Percentiles rank a stretch among this genome's conserved stretches.
Conservation (phyloP, 306 rosid species). For the Psophocarpus tetragonolobus region DNA sequence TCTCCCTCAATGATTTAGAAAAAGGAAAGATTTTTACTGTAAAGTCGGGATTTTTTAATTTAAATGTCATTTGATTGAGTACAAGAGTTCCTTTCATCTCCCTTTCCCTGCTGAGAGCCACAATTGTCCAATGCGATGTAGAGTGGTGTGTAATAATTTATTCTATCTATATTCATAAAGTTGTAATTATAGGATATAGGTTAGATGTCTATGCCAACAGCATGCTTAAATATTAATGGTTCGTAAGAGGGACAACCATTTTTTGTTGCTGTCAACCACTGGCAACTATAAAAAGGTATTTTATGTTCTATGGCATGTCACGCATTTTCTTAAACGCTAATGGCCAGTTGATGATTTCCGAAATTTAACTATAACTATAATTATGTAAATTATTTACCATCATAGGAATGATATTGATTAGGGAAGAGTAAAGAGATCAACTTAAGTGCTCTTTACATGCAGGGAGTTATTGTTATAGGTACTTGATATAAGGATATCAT, state of each 20-base stretch:
- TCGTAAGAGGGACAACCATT: background rate
- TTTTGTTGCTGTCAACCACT: background rate
- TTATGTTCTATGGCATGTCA: background rate
- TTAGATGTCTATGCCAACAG: background rate
- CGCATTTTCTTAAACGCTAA: background rate
- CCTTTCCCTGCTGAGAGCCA: background rate
- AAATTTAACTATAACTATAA: background rate
- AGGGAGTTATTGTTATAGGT: no score
- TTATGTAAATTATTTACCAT: background rate
- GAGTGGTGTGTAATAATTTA: background rate
- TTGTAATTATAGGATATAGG: slow-evolving; percentile 30
- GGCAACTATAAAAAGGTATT: background rate
- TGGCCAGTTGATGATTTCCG: background rate
- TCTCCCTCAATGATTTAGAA: slow-evolving; percentile 22
- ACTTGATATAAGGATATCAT: no score
- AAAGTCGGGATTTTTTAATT: slow-evolving; percentile 57
- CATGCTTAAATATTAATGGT: background rate
- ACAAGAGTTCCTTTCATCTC: slow-evolving; percentile 20
- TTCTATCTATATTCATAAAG: slow-evolving; percentile 15
- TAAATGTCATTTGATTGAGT: slow-evolving; percentile 43
- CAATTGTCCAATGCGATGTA: slow-evolving; percentile 12
- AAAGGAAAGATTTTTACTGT: slow-evolving; percentile 47
- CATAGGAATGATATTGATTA: no score
- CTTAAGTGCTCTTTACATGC: no score
- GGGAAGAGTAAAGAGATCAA: no score